Evolutionary conservation across 2,329 filamentous ascomycete species (phyloP).

Genomic region (Trichoderma oligosporum): DNA sequence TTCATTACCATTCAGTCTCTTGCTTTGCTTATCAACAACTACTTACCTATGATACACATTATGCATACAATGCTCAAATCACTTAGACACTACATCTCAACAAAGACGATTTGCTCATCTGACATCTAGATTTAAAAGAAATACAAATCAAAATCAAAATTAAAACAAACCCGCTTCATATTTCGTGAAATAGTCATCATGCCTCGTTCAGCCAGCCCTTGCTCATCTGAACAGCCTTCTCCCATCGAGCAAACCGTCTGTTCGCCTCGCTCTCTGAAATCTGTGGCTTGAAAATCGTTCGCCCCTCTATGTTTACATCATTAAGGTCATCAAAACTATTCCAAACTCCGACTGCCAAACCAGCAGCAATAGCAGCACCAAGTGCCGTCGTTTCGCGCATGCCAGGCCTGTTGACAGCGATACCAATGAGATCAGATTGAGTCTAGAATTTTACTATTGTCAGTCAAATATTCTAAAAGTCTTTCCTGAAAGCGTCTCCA

Average conservation of each 20-base stretch:
- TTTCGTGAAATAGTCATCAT: background rate
- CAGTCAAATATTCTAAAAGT: background rate
- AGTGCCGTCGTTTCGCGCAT: constrained; percentile 84
- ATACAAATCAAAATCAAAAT: background rate
- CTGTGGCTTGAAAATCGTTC: constrained; percentile 64
- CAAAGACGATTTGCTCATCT: too few species aligned
- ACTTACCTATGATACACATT: too few species aligned
- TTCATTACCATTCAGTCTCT: background rate
- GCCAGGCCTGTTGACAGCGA: constrained; percentile 70
- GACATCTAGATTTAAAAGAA: background rate
- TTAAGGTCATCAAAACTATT: constrained; percentile 68
- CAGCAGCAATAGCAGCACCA: constrained; percentile 77
- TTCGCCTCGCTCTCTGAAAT: constrained; percentile 57
- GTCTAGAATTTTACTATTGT: constrained; percentile 43
- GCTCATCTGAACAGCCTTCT: constrained; percentile 74
- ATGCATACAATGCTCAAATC: too few species aligned
- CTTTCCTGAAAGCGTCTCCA: background rate
- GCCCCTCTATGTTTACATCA: constrained; percentile 65
- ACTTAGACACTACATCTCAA: too few species aligned
- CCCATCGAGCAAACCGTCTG: constrained; percentile 67
- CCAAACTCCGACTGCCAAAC: constrained; percentile 73
- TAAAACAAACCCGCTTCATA: background rate
- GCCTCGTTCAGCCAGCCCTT: constrained; percentile 59
- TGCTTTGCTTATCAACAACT: too few species aligned
- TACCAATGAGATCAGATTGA: constrained; percentile 75